Evolutionary conservation across 148 eudicot genomes (phyloP), one percentile per base, ranked within the genome.

Genomic region (Cornus kousa): DNA sequence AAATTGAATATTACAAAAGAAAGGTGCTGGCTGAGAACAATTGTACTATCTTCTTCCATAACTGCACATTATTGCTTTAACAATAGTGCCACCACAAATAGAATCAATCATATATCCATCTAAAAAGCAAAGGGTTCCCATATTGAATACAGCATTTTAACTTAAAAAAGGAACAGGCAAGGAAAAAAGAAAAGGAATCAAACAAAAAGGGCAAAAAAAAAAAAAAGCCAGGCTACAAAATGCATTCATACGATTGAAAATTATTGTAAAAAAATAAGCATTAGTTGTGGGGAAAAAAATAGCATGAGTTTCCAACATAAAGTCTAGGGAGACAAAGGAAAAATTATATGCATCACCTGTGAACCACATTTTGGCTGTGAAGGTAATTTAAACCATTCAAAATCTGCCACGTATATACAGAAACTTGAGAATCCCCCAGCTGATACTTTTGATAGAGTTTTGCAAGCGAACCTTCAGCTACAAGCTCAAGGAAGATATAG

Each of bases 361-460:
- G 93, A 57, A 90, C 89, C 67, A 90, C 88, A 73, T 84, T 84
- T 78, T 14, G 80, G 66, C 82, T 82, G 74, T 90, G 93, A 78
- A 90, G 91, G 81, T 90, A 90, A 74, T 82, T 87, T 82, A 90
- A 73, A 37, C 93, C 93, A 78, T 65, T 80, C 74, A 90, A 79
- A 81, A 90, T 90, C 80, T 90, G 93, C 82, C 91, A 87, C 50
- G 93, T 90, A 79, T 90, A 90, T 48, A 69, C 78, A 78, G 93
- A 87, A 66, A 88, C 91, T 70, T 85, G 88, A 48, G 91, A 83
- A 87, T 90, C 93, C 69, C 82, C 82, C 74, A 88, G 80, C 23
- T 59, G 48, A 79, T 87, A 90, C 75, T 81, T 84, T 31, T 80
- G 89, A 72, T 86, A 87, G 3, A 88, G 85, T 70, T 70, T 87